A percentile compares a stretch with the other conserved stretches of the same genome.
phyloP scores from a whole-genome alignment of 768 basidiomycete genomes.

The Mycena leptocephala region DNA sequence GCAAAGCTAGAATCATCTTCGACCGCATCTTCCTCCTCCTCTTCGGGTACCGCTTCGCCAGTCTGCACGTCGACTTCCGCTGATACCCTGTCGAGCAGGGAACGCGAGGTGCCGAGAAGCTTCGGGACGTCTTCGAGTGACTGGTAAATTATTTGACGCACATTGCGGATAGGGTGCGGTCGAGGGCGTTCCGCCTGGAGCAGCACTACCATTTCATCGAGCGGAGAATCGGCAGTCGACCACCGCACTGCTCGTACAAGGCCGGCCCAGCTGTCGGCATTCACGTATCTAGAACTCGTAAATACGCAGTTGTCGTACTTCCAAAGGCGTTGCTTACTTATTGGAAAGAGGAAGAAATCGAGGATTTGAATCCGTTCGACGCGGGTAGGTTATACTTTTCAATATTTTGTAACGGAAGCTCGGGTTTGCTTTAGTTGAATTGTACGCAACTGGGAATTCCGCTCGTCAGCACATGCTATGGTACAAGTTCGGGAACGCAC shows the following conservation, averaged over 20 bases:
- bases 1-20: slow-evolving; percentile 25
- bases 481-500: slow-evolving; percentile 51
- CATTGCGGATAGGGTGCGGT: slow-evolving; percentile 13
- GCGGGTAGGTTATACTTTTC: neutral
- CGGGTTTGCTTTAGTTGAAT: slow-evolving; percentile 29
- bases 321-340: neutral
- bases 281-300: slow-evolving; percentile 22
- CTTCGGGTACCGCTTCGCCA: slow-evolving; percentile 6
- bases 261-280: slow-evolving; percentile 30
- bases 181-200: slow-evolving; percentile 24
- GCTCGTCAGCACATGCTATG: neutral
- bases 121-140: slow-evolving; percentile 47
- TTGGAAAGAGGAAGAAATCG: slow-evolving; percentile 16
- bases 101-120: slow-evolving; percentile 39
- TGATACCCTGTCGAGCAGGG: neutral
- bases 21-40: slow-evolving; percentile 29
- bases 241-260: slow-evolving; percentile 45
- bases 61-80: neutral
- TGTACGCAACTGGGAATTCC: slow-evolving; percentile 51
- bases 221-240: slow-evolving; percentile 31
- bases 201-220: slow-evolving; percentile 47
- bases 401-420: slow-evolving; percentile 11
- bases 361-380: slow-evolving; percentile 12
- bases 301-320: neutral
- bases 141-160: slow-evolving; percentile 50